Evolutionary conservation across 2,329 filamentous ascomycete genomes (phyloP).

Genomic region (Trichoderma koningii): DNA sequence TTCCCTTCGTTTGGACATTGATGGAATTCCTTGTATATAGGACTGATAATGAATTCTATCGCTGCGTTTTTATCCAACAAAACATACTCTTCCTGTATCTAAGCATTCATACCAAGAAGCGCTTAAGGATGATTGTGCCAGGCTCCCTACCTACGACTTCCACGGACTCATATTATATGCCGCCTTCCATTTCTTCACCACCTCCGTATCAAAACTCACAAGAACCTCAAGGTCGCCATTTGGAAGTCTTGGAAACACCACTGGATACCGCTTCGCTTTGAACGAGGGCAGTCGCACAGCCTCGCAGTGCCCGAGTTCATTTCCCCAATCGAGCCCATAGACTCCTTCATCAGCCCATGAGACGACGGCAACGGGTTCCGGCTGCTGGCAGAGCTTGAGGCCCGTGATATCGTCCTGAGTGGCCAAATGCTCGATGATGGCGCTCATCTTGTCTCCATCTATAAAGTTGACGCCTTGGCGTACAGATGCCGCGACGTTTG

Average conservation of each 20-base stretch:
- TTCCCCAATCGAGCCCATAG: slow-evolving; percentile 18
- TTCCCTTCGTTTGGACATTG: background rate
- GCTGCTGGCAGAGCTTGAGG: slow-evolving; percentile 4
- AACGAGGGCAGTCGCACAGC: slow-evolving; percentile 3
- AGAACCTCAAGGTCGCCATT: slow-evolving; percentile 21
- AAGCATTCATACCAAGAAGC: background rate
- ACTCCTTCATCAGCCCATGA: slow-evolving; percentile 21
- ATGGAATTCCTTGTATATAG: slow-evolving; percentile 10
- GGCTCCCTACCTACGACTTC: background rate
- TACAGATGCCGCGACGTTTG: slow-evolving; percentile 6
- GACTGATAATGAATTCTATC: background rate
- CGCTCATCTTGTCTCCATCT: background rate
- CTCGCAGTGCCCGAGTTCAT: slow-evolving; percentile 7
- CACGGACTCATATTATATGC: background rate
- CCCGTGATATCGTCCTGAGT: slow-evolving; percentile 1
- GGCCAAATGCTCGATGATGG: background rate
- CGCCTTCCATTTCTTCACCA: background rate
- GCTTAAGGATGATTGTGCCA: background rate
- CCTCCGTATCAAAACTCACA: background rate
- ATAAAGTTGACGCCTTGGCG: slow-evolving; percentile 1
- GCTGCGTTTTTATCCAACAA: background rate
- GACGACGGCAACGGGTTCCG: slow-evolving; percentile 4
- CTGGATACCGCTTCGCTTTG: slow-evolving; percentile 18
- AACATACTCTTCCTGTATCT: background rate
- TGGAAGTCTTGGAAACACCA: slow-evolving; percentile 17